phyloP scores from a whole-genome alignment of 352 stramenopile genomes.

The Aphanomyces stellatus region DNA sequence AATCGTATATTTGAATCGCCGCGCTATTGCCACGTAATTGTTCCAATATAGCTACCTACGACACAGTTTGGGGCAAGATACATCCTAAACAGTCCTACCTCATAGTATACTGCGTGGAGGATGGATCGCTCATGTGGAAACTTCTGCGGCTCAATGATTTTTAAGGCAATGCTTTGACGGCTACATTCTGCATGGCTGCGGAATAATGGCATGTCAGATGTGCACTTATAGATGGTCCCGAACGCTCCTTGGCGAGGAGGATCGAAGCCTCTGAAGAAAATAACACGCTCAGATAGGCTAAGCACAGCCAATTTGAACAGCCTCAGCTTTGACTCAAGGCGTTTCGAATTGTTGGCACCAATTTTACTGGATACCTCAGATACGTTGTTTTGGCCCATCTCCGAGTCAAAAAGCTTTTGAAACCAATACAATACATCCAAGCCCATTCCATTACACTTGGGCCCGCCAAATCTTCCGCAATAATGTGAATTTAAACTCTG shows the following conservation, averaged over 20 bases:
- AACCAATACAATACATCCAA: not conserved
- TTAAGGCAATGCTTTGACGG: slow-evolving; percentile 7
- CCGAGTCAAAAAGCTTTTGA: not conserved
- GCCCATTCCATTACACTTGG: not conserved
- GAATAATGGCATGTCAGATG: slow-evolving; percentile 1
- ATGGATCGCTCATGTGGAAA: slow-evolving; percentile 12
- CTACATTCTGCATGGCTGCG: not conserved
- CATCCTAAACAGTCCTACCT: not conserved
- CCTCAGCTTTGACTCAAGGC: not conserved
- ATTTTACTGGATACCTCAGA: not conserved
- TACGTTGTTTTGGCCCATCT: not conserved
- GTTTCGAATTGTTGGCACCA: not conserved
- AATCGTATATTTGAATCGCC: slow-evolving; percentile 9
- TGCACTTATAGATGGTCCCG: slow-evolving; percentile 10
- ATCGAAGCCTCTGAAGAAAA: slow-evolving; percentile 6
- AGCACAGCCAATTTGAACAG: not conserved
- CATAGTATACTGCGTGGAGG: slow-evolving; percentile 3
- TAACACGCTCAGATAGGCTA: not conserved
- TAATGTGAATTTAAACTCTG: not conserved
- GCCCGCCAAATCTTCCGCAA: not conserved
- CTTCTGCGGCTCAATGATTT: slow-evolving; percentile 4
- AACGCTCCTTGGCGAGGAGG: not conserved
- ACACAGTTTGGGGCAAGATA: too few relatives aligned
- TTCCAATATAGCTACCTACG: not conserved
- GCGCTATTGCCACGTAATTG: not conserved